Conservation (phyloP, 768 basidiomycete genomes). For the Cystofilobasidium macerans region DNA sequence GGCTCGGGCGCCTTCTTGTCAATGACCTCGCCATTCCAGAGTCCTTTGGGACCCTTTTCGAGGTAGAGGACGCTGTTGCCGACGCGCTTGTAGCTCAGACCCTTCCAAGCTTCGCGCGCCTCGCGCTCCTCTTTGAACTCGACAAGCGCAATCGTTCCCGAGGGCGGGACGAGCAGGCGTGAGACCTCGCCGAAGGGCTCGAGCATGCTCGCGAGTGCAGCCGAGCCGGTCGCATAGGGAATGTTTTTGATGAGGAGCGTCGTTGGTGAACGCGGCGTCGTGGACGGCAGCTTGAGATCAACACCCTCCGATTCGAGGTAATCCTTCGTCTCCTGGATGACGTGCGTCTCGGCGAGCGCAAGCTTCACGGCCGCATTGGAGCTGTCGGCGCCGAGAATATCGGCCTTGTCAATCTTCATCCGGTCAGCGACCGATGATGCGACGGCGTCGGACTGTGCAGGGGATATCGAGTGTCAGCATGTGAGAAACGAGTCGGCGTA, state of each 20-base stretch:
- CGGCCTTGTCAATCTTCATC: slow-evolving; percentile 74
- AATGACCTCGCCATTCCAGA: slow-evolving; percentile 47
- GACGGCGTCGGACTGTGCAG: slow-evolving; percentile 74
- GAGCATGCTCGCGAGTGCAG: slow-evolving; percentile 70
- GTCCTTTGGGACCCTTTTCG: slow-evolving; percentile 76
- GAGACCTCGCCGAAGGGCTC: slow-evolving; percentile 58
- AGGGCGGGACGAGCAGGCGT: slow-evolving; percentile 73
- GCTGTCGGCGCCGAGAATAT: slow-evolving; percentile 73
- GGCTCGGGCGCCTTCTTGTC: background rate
- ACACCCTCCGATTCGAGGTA: slow-evolving; percentile 50
- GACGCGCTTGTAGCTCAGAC: slow-evolving; percentile 72
- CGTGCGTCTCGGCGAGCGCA: slow-evolving; percentile 88
- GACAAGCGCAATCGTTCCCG: slow-evolving; percentile 84
- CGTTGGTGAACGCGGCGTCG: slow-evolving; percentile 51
- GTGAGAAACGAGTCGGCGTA: too few species aligned
- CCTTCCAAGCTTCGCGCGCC: slow-evolving; percentile 63
- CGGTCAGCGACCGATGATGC: slow-evolving; percentile 78
- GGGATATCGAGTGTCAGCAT: slow-evolving; percentile 21
- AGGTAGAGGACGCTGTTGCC: slow-evolving; percentile 85
- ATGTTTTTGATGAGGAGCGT: slow-evolving; percentile 92
- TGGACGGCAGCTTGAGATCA: slow-evolving; percentile 27
- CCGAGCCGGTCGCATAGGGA: slow-evolving; percentile 69
- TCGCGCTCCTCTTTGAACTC: slow-evolving; percentile 66
- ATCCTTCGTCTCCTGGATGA: slow-evolving; percentile 86
- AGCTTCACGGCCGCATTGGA: slow-evolving; percentile 82